Percentiles rank a stretch among this genome's conserved stretches.
These are phyloP conservation scores for Chromera velia DNA, from an alignment of 73 alveolate genomes.

Conservation along the genomic window DNA sequence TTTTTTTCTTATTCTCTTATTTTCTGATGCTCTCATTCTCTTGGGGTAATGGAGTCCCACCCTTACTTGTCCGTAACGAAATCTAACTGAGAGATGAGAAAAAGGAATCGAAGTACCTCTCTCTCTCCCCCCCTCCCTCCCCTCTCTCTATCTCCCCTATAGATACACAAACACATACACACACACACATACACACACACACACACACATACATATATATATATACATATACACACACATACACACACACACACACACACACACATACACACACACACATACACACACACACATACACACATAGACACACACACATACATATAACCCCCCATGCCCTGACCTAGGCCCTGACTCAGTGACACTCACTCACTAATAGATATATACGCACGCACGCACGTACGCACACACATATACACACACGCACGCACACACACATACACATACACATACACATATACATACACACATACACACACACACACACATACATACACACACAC, in stretches of 20 bases:
- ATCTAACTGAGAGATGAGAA: too few relatives aligned
- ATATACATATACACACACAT: constrained; percentile 1
- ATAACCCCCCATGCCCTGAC: not conserved
- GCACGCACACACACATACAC: not conserved
- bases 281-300: not conserved
- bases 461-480: not conserved
- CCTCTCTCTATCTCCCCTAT: too few relatives aligned
- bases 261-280: not conserved
- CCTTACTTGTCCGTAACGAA: too few relatives aligned
- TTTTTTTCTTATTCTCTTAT: too few relatives aligned
- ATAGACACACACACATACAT: too few relatives aligned
- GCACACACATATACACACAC: constrained; percentile 1
- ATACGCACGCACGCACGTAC: not conserved
- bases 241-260: not conserved
- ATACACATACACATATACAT: not conserved
- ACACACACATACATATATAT: constrained; percentile 2
- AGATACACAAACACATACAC: too few relatives aligned
- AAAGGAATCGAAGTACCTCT: too few relatives aligned
- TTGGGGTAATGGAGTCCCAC: too few relatives aligned
- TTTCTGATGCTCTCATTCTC: too few relatives aligned
- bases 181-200: too few relatives aligned
- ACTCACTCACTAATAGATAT: not conserved
- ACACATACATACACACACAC: not conserved
- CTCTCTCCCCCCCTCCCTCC: too few relatives aligned
- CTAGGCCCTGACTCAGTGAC: not conserved